A percentile compares a stretch with the other conserved stretches of the same genome.
phyloP scores from a whole-genome alignment of 2,329 filamentous ascomycete genomes.

The Xylariaceae sp. region DNA sequence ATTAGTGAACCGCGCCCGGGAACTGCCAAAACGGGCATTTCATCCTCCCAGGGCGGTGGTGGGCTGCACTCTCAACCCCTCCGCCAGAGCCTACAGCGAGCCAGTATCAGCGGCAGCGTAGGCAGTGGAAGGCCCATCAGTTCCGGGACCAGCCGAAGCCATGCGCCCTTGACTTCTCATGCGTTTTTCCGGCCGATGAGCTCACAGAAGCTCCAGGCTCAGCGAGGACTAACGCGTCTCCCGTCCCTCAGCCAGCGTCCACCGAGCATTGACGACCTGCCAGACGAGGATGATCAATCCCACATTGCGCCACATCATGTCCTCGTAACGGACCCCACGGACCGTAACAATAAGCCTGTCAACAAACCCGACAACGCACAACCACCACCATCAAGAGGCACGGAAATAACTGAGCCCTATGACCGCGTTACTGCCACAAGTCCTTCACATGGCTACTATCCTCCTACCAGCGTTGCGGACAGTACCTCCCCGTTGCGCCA shows the following conservation, averaged over 20 bases:
- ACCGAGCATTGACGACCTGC: constrained; percentile 30
- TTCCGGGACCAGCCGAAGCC: constrained; percentile 72
- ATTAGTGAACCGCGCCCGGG: constrained; percentile 51
- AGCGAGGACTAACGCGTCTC: constrained; percentile 60
- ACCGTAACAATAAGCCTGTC: constrained; percentile 33
- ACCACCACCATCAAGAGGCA: constrained; percentile 69
- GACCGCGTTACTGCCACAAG: constrained; percentile 73
- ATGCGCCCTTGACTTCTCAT: constrained; percentile 84
- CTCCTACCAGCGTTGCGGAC: constrained; percentile 63
- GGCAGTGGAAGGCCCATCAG: constrained; percentile 54
- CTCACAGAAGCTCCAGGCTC: constrained; percentile 87
- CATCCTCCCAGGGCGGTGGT: constrained; percentile 42
- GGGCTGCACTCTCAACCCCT: constrained; percentile 55
- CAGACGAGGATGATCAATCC: constrained; percentile 38
- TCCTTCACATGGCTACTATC: constrained; percentile 57
- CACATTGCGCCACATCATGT: constrained; percentile 56
- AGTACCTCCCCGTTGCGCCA: constrained; percentile 72
- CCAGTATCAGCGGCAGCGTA: constrained; percentile 40
- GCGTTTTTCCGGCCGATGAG: constrained; percentile 97
- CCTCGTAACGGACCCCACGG: constrained; percentile 41
- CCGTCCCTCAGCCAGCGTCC: constrained; percentile 39
- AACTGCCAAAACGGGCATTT: constrained; percentile 51
- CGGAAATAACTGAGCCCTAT: constrained; percentile 71
- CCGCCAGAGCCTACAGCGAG: constrained; percentile 47
- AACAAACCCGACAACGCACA: constrained; percentile 49